Conservation (phyloP, 495 filamentous ascomycete species). For the Aspergillus conjunctus region DNA sequence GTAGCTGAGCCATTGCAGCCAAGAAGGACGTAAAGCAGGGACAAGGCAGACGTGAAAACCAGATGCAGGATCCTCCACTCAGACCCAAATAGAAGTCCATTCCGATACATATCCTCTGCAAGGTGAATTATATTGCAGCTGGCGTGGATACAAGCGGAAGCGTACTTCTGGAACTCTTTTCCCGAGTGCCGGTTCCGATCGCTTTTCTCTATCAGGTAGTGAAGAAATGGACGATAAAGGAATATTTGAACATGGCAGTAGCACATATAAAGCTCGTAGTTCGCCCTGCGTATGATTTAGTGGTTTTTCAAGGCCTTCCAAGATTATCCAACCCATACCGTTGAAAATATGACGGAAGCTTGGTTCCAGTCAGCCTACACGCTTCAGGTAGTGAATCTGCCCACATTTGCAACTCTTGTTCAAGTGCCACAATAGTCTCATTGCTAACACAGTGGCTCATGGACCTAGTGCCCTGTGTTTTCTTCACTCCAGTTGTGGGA, state of each 20-base stretch:
- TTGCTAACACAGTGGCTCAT: conserved; percentile 9
- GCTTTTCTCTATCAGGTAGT: conserved; percentile 3
- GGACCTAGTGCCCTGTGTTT: not conserved
- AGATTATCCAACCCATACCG: not conserved
- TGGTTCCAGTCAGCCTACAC: conserved; percentile 1
- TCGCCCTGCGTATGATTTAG: conserved; percentile 13
- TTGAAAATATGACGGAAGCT: not conserved
- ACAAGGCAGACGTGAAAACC: conserved; percentile 7
- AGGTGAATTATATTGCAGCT: conserved; percentile 18
- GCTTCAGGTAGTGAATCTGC: not conserved
- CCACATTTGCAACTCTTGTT: conserved; percentile 14
- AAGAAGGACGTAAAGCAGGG: conserved; percentile 14
- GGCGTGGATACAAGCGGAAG: conserved; percentile 13
- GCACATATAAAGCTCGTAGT: conserved; percentile 18
- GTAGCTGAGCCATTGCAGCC: not conserved
- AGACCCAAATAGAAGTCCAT: conserved; percentile 16
- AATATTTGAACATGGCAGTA: conserved; percentile 16
- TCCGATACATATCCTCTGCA: conserved; percentile 18
- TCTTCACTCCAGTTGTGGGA: conserved; percentile 2
- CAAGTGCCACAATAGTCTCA: conserved; percentile 6
- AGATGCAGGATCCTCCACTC: conserved; percentile 17
- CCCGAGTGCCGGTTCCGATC: not conserved
- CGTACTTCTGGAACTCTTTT: conserved; percentile 16
- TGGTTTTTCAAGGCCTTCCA: too few relatives aligned
- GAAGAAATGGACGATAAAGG: conserved; percentile 18